phyloP scores from a whole-genome alignment of 441 rosid species.

The Arabidopsis lyrata region DNA sequence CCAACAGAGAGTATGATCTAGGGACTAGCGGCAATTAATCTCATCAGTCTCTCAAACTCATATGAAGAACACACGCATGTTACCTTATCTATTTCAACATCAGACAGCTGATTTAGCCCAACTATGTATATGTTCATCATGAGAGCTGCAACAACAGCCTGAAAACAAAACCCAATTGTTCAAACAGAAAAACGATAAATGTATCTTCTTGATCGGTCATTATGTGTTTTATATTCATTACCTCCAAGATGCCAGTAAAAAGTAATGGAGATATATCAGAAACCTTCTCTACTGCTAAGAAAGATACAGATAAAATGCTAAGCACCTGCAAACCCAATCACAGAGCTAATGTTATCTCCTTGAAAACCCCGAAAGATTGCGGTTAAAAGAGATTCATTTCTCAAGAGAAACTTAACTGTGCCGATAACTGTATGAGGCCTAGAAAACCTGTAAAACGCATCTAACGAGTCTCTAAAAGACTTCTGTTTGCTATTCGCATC shows the following conservation, averaged over 20 bases:
- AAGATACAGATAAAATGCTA: slow-evolving; percentile 91
- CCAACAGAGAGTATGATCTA: slow-evolving; percentile 2
- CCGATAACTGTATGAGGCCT: slow-evolving; percentile 96
- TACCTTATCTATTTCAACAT: slow-evolving; percentile 98
- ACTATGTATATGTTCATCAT: slow-evolving; percentile 96
- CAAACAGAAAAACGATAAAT: not conserved
- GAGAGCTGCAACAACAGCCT: slow-evolving; percentile 94
- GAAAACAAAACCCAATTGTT: slow-evolving; percentile 33
- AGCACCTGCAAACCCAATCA: slow-evolving; percentile 60
- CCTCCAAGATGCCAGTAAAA: slow-evolving; percentile 83
- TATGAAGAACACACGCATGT: slow-evolving; percentile 21
- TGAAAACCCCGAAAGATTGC: not conserved
- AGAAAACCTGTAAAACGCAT: slow-evolving; percentile 92
- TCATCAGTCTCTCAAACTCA: slow-evolving; percentile 15
- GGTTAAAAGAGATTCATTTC: not conserved
- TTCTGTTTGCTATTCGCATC: slow-evolving; percentile 46
- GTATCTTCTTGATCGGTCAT: not conserved
- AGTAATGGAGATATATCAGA: slow-evolving; percentile 83
- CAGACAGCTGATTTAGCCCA: slow-evolving; percentile 89
- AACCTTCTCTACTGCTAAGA: slow-evolving; percentile 81
- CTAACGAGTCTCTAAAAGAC: slow-evolving; percentile 54
- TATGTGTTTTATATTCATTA: slow-evolving; percentile 28
- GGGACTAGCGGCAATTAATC: not conserved
- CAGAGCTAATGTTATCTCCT: slow-evolving; percentile 28
- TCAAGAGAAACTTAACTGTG: slow-evolving; percentile 73